A percentile compares a stretch with the other conserved stretches of the same genome.
phyloP scores from a whole-genome alignment of 768 basidiomycete genomes.

The Boletus bicolor region DNA sequence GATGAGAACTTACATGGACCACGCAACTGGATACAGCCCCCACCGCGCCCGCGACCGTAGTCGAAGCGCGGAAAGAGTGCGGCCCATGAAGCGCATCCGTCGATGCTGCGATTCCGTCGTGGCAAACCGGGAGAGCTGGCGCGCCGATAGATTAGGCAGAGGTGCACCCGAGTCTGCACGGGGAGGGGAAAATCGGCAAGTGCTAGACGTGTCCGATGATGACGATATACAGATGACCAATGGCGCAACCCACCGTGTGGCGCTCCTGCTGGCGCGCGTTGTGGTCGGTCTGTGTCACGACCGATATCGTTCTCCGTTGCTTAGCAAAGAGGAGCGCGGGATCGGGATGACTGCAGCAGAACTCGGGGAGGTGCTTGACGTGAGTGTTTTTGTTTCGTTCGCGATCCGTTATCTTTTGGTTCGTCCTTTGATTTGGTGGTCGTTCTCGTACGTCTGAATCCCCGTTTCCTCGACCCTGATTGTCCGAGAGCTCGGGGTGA shows the following conservation, averaged over 20 bases:
- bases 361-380: conserved; percentile 33
- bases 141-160: conserved; percentile 14
- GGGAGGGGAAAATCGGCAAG: background rate
- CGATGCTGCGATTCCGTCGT: conserved; percentile 13
- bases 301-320: conserved; percentile 14
- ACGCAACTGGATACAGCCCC: background rate
- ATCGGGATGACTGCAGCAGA: conserved; percentile 28
- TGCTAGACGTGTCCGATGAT: background rate
- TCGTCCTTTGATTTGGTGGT: background rate
- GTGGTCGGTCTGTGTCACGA: conserved; percentile 25
- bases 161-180: conserved; percentile 5
- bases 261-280: conserved; percentile 17
- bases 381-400: conserved; percentile 19
- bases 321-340: conserved; percentile 6
- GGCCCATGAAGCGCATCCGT: conserved; percentile 29
- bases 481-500: conserved; percentile 2
- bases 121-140: conserved; percentile 4
- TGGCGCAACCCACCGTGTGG: conserved; percentile 13
- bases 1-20: background rate
- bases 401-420: background rate
- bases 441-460: background rate
- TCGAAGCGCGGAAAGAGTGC: conserved; percentile 24
- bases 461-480: conserved; percentile 20
- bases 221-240: background rate
- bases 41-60: conserved; percentile 16